Evolutionary conservation across 1,284 basidiomycete genomes (phyloP).

Genomic region (Paramarasmius palmivorus): DNA sequence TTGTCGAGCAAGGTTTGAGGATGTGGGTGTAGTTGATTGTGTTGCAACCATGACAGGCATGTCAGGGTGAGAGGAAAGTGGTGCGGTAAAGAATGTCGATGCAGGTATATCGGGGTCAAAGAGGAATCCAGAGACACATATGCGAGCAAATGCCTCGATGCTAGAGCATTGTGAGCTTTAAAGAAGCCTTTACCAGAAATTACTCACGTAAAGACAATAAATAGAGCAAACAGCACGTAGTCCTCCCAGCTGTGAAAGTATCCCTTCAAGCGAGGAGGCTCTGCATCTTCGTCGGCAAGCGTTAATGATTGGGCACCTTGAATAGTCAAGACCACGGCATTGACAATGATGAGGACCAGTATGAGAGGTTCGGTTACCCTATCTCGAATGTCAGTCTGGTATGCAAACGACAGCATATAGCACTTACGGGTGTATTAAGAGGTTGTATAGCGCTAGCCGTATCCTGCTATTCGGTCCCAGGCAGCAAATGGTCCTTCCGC

Average conservation of each 20-base stretch:
- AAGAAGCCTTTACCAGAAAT: slow-evolving; percentile 2
- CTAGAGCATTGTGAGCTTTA: slow-evolving; percentile 36
- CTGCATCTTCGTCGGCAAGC: slow-evolving; percentile 45
- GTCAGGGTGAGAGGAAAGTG: slow-evolving; percentile 36
- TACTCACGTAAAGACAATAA: slow-evolving; percentile 85
- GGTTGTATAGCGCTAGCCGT: slow-evolving; percentile 62
- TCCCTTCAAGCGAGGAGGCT: slow-evolving; percentile 45
- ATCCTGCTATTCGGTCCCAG: slow-evolving; percentile 72
- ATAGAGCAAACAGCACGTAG: slow-evolving; percentile 79
- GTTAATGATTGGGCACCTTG: slow-evolving; percentile 68
- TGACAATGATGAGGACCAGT: slow-evolving; percentile 81
- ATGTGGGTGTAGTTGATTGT: slow-evolving; percentile 17
- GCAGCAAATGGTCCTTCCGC: slow-evolving; percentile 80
- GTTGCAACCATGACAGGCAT: slow-evolving; percentile 18
- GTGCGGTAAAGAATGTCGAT: slow-evolving; percentile 51
- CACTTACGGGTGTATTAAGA: slow-evolving; percentile 69
- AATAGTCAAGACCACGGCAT: slow-evolving; percentile 82
- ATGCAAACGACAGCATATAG: slow-evolving; percentile 1
- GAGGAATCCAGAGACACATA: slow-evolving; percentile 89
- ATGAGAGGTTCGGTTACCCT: slow-evolving; percentile 90
- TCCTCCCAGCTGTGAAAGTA: slow-evolving; percentile 93
- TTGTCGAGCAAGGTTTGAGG: slow-evolving; percentile 11
- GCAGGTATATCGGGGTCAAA: slow-evolving; percentile 82
- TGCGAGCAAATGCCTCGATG: slow-evolving; percentile 85
- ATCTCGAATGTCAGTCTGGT: slow-evolving; percentile 11